A percentile compares a stretch with the other conserved stretches of the same genome.
These are phyloP conservation scores for Taxillus chinensis DNA, from an alignment of 164 flowering plant species.

Conservation along the genomic window DNA sequence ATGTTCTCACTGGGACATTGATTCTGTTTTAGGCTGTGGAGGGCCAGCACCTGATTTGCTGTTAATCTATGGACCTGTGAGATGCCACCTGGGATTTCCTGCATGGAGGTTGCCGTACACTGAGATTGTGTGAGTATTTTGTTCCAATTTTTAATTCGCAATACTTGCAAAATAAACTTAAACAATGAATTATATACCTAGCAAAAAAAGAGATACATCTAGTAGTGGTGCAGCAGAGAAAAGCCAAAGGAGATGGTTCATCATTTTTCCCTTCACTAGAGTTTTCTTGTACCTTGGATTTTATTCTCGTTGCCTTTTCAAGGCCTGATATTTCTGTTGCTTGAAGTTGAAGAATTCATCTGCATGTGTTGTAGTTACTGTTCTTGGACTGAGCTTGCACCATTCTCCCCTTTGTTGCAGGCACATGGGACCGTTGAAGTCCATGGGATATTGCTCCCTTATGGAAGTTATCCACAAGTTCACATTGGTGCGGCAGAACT, in stretches of 20 bases:
- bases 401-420: conserved; percentile 25
- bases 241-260: neutral
- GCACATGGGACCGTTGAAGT: conserved; percentile 65
- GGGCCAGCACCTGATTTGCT: conserved; percentile 77
- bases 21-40: conserved; percentile 36
- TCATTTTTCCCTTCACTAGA: neutral
- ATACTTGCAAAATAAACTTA: too few relatives aligned
- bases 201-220: too few relatives aligned
- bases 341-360: neutral
- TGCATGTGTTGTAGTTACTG: neutral
- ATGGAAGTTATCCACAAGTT: conserved; percentile 49
- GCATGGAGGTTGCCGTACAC: conserved; percentile 87
- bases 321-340: neutral
- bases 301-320: neutral
- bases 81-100: conserved; percentile 91
- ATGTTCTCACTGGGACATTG: neutral
- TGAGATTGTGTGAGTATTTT: conserved; percentile 71
- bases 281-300: neutral
- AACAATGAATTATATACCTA: too few relatives aligned
- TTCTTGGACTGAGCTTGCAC: neutral
- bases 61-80: conserved; percentile 69
- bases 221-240: neutral
- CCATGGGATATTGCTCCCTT: conserved; percentile 53
- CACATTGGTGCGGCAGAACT: conserved; percentile 56
- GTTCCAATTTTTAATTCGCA: neutral